Conservation (phyloP, 768 basidiomycete species). For the Tubosaeta sp. region DNA sequence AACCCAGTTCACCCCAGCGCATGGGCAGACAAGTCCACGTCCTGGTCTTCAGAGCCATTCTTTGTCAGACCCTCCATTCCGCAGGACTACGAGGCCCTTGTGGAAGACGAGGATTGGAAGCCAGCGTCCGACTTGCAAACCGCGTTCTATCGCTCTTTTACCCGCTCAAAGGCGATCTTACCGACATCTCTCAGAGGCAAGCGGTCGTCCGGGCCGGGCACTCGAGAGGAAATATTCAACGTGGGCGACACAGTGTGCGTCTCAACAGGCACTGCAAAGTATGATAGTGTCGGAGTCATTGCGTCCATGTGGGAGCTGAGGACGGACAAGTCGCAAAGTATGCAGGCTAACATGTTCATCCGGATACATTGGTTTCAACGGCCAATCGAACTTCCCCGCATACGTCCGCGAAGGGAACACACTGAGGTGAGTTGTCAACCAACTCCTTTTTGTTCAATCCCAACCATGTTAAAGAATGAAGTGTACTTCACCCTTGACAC, state of each 20-base stretch:
- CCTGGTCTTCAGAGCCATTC: constrained; percentile 26
- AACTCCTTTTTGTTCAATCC: background rate
- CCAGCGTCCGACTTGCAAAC: constrained; percentile 18
- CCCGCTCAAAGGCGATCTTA: constrained; percentile 12
- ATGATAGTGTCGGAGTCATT: constrained; percentile 67
- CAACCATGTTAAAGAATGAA: constrained; percentile 52
- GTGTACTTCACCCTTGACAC: constrained; percentile 61
- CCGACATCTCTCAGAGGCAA: constrained; percentile 18
- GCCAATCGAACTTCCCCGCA: constrained; percentile 56
- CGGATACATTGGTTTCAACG: constrained; percentile 75
- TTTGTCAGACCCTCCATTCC: constrained; percentile 17
- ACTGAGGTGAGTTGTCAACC: constrained; percentile 43
- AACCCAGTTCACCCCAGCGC: constrained; percentile 23
- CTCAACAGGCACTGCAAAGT: constrained; percentile 38
- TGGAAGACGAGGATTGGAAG: constrained; percentile 26
- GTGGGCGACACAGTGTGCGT: constrained; percentile 70
- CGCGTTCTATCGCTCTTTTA: constrained; percentile 28
- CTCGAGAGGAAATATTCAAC: constrained; percentile 37
- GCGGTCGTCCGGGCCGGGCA: constrained; percentile 5
- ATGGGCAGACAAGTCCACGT: constrained; percentile 24
- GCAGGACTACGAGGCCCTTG: constrained; percentile 26
- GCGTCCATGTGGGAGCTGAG: constrained; percentile 60
- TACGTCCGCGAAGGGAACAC: constrained; percentile 59
- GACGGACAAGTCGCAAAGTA: constrained; percentile 28
- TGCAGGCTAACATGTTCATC: constrained; percentile 44